A percentile compares a stretch with the other conserved stretches of the same genome.
phyloP scores from a whole-genome alignment of 169 alveolate species.

The Plasmodium gaboni region DNA sequence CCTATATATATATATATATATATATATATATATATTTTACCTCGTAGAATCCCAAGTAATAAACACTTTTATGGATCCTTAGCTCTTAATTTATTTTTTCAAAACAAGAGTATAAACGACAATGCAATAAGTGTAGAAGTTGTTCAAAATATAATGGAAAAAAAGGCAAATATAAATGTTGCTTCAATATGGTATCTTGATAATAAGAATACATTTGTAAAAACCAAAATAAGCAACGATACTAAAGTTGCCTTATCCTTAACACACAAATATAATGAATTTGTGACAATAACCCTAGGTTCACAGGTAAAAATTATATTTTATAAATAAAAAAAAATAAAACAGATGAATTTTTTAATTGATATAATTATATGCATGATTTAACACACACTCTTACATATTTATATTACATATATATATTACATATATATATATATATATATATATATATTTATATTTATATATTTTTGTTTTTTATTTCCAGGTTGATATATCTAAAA shows the following conservation, averaged over 20 bases:
- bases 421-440: background rate
- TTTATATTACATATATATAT: background rate
- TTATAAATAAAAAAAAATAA: background rate
- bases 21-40: background rate
- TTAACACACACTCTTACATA: background rate
- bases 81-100: constrained; percentile 46
- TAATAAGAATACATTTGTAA: constrained; percentile 34
- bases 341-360: background rate
- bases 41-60: constrained; percentile 37
- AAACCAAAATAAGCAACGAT: constrained; percentile 60
- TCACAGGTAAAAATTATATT: constrained; percentile 35
- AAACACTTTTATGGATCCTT: constrained; percentile 34
- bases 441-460: background rate
- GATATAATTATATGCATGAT: background rate
- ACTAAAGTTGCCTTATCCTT: constrained; percentile 50
- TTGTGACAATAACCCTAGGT: constrained; percentile 35
- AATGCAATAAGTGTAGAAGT: constrained; percentile 56
- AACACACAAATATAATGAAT: constrained; percentile 56
- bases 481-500: constrained; percentile 49
- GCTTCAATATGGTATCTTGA: constrained; percentile 65
- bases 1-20: background rate
- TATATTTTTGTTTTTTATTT: background rate
- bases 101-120: constrained; percentile 43
- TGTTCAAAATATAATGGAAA: constrained; percentile 31
- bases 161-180: constrained; percentile 36